Evolutionary conservation across 148 eudicot genomes (phyloP).

Genomic region (Pharnaceum exiguum): DNA sequence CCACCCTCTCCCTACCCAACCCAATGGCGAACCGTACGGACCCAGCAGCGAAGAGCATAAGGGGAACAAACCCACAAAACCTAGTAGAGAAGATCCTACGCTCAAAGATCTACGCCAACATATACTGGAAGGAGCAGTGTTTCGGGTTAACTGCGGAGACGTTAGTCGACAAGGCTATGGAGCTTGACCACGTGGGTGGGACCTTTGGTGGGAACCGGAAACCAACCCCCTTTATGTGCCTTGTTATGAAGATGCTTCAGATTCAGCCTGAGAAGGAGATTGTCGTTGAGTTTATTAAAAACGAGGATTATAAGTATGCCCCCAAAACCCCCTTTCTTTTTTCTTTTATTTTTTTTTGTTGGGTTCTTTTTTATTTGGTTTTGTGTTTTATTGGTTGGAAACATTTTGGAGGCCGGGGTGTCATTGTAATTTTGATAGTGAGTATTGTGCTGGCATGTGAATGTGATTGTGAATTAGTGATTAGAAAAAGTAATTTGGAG

Average conservation of each 20-base stretch:
- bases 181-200: slow-evolving; percentile 92
- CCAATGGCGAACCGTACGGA: slow-evolving; percentile 99
- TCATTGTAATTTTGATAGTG: neutral
- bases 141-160: slow-evolving; percentile 98
- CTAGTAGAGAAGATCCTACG: slow-evolving; percentile 89
- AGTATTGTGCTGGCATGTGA: too few relatives aligned
- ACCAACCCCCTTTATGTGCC: slow-evolving; percentile 87
- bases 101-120: slow-evolving; percentile 75
- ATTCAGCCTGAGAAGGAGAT: slow-evolving; percentile 93
- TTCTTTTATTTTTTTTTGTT: neutral
- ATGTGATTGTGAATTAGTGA: too few relatives aligned
- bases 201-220: slow-evolving; percentile 85
- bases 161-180: slow-evolving; percentile 98
- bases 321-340: neutral
- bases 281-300: slow-evolving; percentile 87
- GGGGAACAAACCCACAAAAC: slow-evolving; percentile 94
- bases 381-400: neutral
- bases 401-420: neutral
- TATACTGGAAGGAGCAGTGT: slow-evolving; percentile 96
- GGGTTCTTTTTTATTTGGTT: neutral
- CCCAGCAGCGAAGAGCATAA: slow-evolving; percentile 79
- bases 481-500: too few relatives aligned
- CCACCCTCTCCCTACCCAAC: too few relatives aligned
- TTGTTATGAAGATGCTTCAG: slow-evolving; percentile 97
- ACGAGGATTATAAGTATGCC: slow-evolving; percentile 74